Evolutionary conservation across 164 flowering plant species (phyloP).

Genomic region (Brasenia schreberi): DNA sequence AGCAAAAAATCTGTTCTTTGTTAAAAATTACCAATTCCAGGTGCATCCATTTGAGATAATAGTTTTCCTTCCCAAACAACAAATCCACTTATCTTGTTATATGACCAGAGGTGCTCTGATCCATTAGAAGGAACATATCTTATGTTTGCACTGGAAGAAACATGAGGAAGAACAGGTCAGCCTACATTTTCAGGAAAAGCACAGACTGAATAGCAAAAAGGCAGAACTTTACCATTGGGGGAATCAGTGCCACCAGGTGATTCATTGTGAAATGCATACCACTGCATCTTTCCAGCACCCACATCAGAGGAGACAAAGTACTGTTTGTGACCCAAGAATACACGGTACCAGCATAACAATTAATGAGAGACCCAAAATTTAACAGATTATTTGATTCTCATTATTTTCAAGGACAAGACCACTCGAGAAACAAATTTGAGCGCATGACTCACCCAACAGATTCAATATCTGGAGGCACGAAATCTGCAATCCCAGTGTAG

Average conservation of each 20-base stretch:
- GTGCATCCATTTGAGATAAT: not conserved
- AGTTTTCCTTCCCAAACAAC: not conserved
- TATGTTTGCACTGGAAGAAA: not conserved
- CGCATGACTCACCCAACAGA: constrained; percentile 59
- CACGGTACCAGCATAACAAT: constrained; percentile 63
- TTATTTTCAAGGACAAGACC: no score
- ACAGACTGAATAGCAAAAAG: not conserved
- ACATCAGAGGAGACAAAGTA: constrained; percentile 98
- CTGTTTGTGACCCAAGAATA: constrained; percentile 93
- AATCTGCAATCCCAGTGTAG: constrained; percentile 95
- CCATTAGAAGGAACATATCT: not conserved
- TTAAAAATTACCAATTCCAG: not conserved
- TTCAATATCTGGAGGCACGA: constrained; percentile 87
- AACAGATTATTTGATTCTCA: no score
- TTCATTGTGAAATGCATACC: constrained; percentile 95
- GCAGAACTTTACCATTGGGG: constrained; percentile 41
- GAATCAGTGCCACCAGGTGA: constrained; percentile 72
- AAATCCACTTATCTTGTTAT: not conserved
- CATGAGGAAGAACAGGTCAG: not conserved
- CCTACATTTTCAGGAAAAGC: not conserved
- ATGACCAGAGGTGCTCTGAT: not conserved
- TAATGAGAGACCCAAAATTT: not conserved
- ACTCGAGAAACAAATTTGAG: no score
- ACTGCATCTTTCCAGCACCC: constrained; percentile 97
- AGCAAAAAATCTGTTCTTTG: not conserved